These are phyloP conservation scores for Colletotrichum somersetense DNA, from an alignment of 2,329 filamentous ascomycete genomes.

Conservation along the genomic window DNA sequence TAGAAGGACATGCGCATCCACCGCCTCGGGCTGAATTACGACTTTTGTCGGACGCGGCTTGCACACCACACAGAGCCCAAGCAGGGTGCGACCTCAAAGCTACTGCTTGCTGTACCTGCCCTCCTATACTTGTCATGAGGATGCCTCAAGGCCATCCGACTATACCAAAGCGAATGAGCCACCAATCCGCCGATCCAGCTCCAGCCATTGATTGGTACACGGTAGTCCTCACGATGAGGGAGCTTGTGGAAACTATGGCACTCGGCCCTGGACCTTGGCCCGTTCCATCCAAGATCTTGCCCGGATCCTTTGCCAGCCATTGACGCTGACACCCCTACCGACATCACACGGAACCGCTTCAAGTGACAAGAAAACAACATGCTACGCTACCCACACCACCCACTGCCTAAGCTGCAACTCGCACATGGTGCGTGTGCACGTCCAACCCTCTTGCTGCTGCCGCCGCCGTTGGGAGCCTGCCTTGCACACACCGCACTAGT, in stretches of 20 bases:
- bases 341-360: background rate
- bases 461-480: conserved; percentile 20
- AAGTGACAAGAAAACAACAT: conserved; percentile 8
- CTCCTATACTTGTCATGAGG: background rate
- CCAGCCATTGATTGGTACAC: background rate
- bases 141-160: background rate
- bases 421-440: conserved; percentile 9
- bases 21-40: conserved; percentile 15
- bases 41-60: conserved; percentile 16
- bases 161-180: conserved; percentile 4
- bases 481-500: too few species aligned
- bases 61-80: conserved; percentile 12
- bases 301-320: conserved; percentile 3
- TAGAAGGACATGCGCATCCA: conserved; percentile 24
- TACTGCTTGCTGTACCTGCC: background rate
- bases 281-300: background rate
- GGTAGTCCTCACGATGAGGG: conserved; percentile 1
- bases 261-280: conserved; percentile 18
- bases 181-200: background rate
- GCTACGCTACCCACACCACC: conserved; percentile 15
- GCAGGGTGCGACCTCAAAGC: conserved; percentile 24
- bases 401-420: conserved; percentile 14
- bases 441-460: conserved; percentile 11
- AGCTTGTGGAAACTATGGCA: background rate
- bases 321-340: conserved; percentile 11